phyloP scores from a whole-genome alignment of 2,329 filamentous ascomycete species.

The Colletotrichum ledebouriae region DNA sequence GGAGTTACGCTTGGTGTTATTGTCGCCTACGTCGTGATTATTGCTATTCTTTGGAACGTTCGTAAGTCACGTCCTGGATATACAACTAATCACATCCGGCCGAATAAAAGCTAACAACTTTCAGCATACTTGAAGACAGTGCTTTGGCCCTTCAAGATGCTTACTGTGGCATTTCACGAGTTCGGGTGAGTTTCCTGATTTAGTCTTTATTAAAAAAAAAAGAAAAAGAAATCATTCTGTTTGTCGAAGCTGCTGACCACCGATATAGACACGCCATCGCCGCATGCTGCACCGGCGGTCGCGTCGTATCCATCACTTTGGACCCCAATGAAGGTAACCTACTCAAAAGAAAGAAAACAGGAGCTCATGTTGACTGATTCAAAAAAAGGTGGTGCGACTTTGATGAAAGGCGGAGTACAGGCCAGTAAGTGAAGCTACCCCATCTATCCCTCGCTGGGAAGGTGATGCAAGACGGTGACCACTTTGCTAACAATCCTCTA shows the following conservation, averaged over 20 bases:
- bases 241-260: no score
- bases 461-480: no score
- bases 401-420: conserved; percentile 70
- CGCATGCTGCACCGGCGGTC: conserved; percentile 78
- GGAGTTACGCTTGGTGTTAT: conserved; percentile 79
- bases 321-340: conserved; percentile 78
- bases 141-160: conserved; percentile 89
- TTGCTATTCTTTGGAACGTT: conserved; percentile 83
- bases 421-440: conserved; percentile 57
- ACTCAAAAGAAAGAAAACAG: not conserved
- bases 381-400: conserved; percentile 71
- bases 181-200: conserved; percentile 57
- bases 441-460: no score
- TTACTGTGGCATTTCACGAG: conserved; percentile 87
- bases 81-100: no score
- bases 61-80: conserved; percentile 53
- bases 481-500: conserved; percentile 44
- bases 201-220: no score
- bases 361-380: not conserved
- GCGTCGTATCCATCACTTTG: conserved; percentile 80
- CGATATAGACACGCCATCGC: conserved; percentile 74
- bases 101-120: no score
- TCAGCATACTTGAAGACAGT: conserved; percentile 74
- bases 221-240: no score
- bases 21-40: conserved; percentile 75